phyloP scores from a whole-genome alignment of 2,329 filamentous ascomycete genomes.

The Alternaria brassicae region DNA sequence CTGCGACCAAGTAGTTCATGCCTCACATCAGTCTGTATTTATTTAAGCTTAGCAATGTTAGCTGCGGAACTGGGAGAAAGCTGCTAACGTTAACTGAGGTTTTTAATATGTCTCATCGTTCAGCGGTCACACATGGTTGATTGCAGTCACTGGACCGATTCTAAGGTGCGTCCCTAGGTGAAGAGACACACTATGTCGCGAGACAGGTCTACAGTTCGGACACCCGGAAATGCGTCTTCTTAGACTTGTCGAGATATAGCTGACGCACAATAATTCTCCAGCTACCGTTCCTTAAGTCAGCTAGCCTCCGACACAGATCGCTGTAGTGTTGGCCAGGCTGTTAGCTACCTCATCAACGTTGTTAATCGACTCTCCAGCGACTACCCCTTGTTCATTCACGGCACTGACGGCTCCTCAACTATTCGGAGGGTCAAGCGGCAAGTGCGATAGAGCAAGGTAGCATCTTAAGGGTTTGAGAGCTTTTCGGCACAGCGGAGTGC shows the following conservation, averaged over 20 bases:
- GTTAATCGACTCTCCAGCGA: not conserved
- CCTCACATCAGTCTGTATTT: no score
- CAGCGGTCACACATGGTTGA: no score
- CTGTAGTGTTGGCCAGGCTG: not conserved
- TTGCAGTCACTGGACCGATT: no score
- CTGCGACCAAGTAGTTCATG: no score
- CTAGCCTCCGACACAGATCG: not conserved
- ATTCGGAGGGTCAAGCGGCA: not conserved
- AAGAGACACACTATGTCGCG: conserved; percentile 5
- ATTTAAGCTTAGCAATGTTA: no score
- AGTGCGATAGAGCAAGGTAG: not conserved
- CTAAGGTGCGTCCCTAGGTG: not conserved
- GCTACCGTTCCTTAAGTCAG: not conserved
- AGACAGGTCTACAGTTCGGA: conserved; percentile 3
- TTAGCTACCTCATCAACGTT: not conserved
- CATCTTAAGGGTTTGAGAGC: no score
- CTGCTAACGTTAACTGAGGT: no score
- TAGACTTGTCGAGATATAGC: not conserved
- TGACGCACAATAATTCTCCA: not conserved
- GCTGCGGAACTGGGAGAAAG: no score
- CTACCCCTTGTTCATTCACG: not conserved
- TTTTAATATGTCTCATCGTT: no score
- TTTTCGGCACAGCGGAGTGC: no score
- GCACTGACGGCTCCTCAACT: not conserved
- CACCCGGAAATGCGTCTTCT: not conserved